phyloP scores from a whole-genome alignment of 1,284 basidiomycete species.

The Mixia osmundae region DNA sequence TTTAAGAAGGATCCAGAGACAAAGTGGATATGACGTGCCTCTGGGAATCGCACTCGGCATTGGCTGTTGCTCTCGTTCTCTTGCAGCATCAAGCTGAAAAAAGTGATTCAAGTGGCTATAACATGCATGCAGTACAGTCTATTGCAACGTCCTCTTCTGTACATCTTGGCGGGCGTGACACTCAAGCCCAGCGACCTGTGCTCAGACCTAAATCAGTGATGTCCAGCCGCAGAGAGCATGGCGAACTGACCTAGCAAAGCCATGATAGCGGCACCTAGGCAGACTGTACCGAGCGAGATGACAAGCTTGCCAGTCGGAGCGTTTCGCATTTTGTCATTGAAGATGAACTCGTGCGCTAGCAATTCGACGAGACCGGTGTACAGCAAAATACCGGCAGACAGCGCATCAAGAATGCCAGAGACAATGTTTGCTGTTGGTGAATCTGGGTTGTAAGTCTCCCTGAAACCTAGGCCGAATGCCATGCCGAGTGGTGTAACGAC shows the following conservation, averaged over 20 bases:
- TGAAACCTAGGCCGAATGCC: conserved; percentile 60
- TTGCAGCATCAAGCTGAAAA: no score
- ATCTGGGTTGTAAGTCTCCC: conserved; percentile 54
- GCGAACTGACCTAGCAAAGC: conserved; percentile 22
- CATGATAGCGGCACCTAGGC: conserved; percentile 26
- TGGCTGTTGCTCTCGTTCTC: no score
- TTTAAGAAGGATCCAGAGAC: conserved; percentile 55
- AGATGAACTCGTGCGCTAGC: conserved; percentile 70
- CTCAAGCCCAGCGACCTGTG: no score
- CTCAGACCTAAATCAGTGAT: no score
- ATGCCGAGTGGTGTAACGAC: conserved; percentile 63
- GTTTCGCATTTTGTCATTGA: conserved; percentile 21
- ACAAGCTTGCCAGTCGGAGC: conserved; percentile 17
- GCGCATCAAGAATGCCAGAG: conserved; percentile 57
- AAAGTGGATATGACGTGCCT: no score
- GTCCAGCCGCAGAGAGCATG: no score
- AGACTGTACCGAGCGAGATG: conserved; percentile 19
- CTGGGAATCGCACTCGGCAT: no score
- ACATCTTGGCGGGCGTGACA: no score
- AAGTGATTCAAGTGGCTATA: no score
- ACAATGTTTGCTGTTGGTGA: conserved; percentile 50
- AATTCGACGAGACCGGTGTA: conserved; percentile 69
- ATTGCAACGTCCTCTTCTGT: no score
- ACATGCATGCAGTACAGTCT: no score
- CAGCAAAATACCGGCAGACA: conserved; percentile 67